Evolutionary conservation across 108 stramenopile species (phyloP).

Genomic region (Craspedostauros australis): DNA sequence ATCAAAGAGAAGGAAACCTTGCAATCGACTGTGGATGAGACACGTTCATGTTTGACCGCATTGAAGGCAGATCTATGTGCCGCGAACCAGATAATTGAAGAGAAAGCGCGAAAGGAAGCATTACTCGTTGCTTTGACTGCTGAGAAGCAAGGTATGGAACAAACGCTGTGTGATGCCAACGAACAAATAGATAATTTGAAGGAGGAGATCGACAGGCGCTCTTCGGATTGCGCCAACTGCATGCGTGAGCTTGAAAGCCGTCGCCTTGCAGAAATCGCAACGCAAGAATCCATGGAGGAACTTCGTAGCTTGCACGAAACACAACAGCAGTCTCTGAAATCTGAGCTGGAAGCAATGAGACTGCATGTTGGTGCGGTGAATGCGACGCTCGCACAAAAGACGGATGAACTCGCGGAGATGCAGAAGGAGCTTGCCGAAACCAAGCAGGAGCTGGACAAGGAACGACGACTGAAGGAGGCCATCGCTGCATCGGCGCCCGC

Average conservation of each 20-base stretch:
- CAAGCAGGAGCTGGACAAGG: not conserved
- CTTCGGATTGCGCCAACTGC: not conserved
- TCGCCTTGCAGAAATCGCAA: no score
- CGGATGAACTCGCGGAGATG: not conserved
- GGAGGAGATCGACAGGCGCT: not conserved
- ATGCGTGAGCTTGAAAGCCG: no score
- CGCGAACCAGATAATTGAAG: not conserved
- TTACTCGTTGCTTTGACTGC: not conserved
- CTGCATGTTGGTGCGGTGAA: not conserved
- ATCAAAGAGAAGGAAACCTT: no score
- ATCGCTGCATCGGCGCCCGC: no score
- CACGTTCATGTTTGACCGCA: no score
- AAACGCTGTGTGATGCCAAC: not conserved
- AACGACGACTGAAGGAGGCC: not conserved
- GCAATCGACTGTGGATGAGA: no score
- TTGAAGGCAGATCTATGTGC: no score
- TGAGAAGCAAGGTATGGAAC: constrained; percentile 2
- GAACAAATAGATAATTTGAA: not conserved
- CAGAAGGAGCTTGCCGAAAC: constrained; percentile 1
- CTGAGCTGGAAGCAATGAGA: not conserved
- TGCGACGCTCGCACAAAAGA: not conserved
- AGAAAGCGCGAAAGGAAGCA: constrained; percentile 11
- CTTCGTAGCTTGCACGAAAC: not conserved
- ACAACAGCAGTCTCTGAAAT: no score
- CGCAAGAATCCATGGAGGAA: no score